Evolutionary conservation across 176 grass and related monocot genomes (phyloP).

Genomic region (Oryza nivara): DNA sequence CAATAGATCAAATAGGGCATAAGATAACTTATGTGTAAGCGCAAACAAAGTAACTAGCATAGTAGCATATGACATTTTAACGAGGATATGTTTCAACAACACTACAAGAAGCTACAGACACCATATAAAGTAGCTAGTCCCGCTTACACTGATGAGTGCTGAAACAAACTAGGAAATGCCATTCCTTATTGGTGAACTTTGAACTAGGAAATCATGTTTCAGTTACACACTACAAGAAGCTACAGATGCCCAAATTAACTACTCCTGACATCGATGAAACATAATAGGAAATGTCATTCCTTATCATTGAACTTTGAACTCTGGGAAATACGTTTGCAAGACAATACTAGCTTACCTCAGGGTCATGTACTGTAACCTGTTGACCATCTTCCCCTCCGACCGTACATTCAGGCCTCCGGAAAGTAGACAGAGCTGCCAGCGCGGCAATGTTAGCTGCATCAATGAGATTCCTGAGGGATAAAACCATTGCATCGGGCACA

Average conservation of each 20-base stretch:
- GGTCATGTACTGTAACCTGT: constrained; percentile 79
- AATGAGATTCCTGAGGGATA: constrained; percentile 73
- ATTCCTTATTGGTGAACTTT: not conserved
- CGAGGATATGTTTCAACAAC: not conserved
- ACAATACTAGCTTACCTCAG: constrained; percentile 51
- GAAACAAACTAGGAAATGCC: not conserved
- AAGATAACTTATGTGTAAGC: not conserved
- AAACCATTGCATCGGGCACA: not conserved
- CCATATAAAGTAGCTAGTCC: not conserved
- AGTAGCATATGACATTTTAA: constrained; percentile 7
- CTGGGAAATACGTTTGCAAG: not conserved
- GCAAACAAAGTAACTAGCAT: not conserved
- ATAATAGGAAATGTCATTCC: not conserved
- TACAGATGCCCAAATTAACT: not conserved
- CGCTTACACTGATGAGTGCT: not conserved
- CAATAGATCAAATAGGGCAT: not conserved
- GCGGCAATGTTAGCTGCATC: constrained; percentile 94
- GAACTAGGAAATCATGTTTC: not conserved
- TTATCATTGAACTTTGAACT: not conserved
- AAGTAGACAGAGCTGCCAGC: constrained; percentile 83
- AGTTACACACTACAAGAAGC: constrained; percentile 2
- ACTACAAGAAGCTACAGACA: constrained; percentile 10
- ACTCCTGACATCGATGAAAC: not conserved
- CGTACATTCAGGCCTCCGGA: constrained; percentile 83
- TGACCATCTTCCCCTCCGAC: constrained; percentile 80